Conservation (phyloP, 2,329 filamentous ascomycete genomes). For the Fusarium floridanum region DNA sequence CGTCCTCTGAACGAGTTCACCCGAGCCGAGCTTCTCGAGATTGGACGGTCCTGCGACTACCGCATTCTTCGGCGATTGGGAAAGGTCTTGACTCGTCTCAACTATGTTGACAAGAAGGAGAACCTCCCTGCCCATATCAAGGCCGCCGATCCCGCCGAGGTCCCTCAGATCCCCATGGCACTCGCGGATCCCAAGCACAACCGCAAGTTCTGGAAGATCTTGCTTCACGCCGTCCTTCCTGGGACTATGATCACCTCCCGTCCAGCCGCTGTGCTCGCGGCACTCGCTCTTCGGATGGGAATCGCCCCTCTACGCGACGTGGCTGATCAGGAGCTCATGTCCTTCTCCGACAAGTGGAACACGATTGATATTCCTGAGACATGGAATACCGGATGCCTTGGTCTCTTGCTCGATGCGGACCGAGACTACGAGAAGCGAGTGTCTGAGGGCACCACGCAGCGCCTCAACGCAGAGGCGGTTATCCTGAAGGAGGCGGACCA, state of each 20-base stretch:
- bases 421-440: slow-evolving; percentile 49
- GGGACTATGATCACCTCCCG: slow-evolving; percentile 61
- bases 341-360: slow-evolving; percentile 60
- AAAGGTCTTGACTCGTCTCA: slow-evolving; percentile 60
- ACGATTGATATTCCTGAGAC: slow-evolving; percentile 62
- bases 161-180: slow-evolving; percentile 59
- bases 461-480: slow-evolving; percentile 15
- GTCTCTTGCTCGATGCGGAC: slow-evolving; percentile 62
- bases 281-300: slow-evolving; percentile 62
- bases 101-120: slow-evolving; percentile 55
- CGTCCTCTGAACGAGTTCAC: slow-evolving; percentile 53
- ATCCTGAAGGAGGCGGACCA: slow-evolving; percentile 55
- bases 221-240: slow-evolving; percentile 62
- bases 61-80: slow-evolving; percentile 62
- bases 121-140: slow-evolving; percentile 60
- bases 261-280: slow-evolving; percentile 60
- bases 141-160: slow-evolving; percentile 45
- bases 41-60: slow-evolving; percentile 64
- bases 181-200: slow-evolving; percentile 53
- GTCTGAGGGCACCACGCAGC: slow-evolving; percentile 33
- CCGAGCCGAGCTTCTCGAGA: slow-evolving; percentile 63
- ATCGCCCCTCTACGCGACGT: slow-evolving; percentile 55
- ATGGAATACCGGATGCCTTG: slow-evolving; percentile 61
- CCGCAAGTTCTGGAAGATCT: slow-evolving; percentile 60
- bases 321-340: slow-evolving; percentile 58